phyloP scores from a whole-genome alignment of 768 basidiomycete genomes.

The Lactarius hatsudake region DNA sequence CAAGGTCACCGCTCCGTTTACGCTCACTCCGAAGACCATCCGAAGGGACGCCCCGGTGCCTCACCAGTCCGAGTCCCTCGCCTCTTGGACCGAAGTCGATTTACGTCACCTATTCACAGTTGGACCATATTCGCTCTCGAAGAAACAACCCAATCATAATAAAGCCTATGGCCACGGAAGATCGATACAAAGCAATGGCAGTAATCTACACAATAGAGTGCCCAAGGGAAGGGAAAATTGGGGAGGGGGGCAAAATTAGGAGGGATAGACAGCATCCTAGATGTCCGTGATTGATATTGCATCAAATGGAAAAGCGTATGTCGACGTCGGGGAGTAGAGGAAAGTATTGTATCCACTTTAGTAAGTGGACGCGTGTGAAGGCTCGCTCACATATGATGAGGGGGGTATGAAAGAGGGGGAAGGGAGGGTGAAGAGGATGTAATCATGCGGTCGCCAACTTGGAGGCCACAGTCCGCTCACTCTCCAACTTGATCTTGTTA shows the following conservation, averaged over 20 bases:
- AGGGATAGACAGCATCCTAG: slow-evolving; percentile 24
- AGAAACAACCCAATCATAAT: background rate
- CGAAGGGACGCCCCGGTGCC: background rate
- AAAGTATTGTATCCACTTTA: slow-evolving; percentile 1
- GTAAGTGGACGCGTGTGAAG: background rate
- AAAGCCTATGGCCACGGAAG: slow-evolving; percentile 4
- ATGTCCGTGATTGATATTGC: slow-evolving; percentile 27
- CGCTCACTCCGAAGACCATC: background rate
- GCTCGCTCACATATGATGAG: background rate
- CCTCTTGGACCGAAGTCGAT: background rate
- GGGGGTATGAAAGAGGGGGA: slow-evolving; percentile 9
- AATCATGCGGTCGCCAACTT: slow-evolving; percentile 79
- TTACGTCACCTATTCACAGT: background rate
- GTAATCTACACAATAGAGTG: slow-evolving; percentile 24
- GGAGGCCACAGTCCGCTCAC: slow-evolving; percentile 80
- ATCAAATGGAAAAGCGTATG: slow-evolving; percentile 32
- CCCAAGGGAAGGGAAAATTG: slow-evolving; percentile 5
- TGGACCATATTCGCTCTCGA: background rate
- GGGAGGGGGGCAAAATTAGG: slow-evolving; percentile 16
- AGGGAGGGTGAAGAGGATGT: slow-evolving; percentile 15
- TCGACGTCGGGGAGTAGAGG: slow-evolving; percentile 8
- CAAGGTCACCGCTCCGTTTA: background rate
- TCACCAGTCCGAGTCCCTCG: background rate
- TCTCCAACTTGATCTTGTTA: slow-evolving; percentile 86
- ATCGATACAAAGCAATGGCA: slow-evolving; percentile 24